Evolutionary conservation across 176 grass and related monocot species (phyloP).

Genomic region (Eragrostis nindensis): DNA sequence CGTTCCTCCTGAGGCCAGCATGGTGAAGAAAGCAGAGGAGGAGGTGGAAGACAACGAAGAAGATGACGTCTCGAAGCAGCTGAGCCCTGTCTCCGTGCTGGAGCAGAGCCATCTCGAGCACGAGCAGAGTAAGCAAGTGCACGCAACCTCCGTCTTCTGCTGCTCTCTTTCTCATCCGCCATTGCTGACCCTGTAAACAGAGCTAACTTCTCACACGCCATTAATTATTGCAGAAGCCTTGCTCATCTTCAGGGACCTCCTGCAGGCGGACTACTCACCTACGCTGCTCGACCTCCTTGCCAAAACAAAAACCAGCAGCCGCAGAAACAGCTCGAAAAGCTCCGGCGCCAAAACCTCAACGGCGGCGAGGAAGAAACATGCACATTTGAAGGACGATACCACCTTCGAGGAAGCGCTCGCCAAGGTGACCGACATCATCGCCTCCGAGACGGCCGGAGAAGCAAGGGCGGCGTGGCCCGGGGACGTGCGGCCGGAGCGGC

Average conservation of each 20-base stretch:
- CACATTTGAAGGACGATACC: not conserved
- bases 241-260: slow-evolving; percentile 23
- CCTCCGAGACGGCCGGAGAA: slow-evolving; percentile 1
- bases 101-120: slow-evolving; percentile 42
- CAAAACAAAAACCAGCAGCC: not conserved
- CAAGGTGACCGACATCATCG: not conserved
- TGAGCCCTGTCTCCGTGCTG: slow-evolving; percentile 57
- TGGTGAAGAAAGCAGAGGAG: not conserved
- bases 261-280: slow-evolving; percentile 11
- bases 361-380: not conserved
- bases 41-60: not conserved
- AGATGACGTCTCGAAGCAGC: slow-evolving; percentile 32
- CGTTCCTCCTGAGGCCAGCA: not conserved
- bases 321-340: not conserved
- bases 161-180: not conserved
- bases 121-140: slow-evolving; percentile 28
- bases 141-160: too few relatives aligned
- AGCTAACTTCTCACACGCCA: not conserved
- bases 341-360: not conserved
- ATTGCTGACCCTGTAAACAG: not conserved
- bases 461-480: not conserved
- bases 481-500: not conserved
- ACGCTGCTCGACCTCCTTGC: not conserved
- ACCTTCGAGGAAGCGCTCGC: not conserved
- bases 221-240: slow-evolving; percentile 25